Evolutionary conservation across 768 basidiomycete species (phyloP).

Genomic region (Termitomyces sp.): DNA sequence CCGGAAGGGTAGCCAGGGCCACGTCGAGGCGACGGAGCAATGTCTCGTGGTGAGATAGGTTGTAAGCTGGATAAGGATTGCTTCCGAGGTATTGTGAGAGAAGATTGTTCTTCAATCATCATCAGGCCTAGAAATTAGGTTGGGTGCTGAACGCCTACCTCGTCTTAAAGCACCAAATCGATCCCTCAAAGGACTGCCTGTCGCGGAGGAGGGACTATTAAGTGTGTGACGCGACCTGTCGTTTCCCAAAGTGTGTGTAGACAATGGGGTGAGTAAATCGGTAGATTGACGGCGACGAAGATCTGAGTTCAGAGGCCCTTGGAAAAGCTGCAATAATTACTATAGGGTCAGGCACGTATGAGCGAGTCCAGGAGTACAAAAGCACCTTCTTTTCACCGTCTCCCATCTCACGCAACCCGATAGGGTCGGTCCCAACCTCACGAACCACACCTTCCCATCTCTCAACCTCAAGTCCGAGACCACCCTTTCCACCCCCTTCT

Average conservation of each 20-base stretch:
- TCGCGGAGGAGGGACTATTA: slow-evolving; percentile 32
- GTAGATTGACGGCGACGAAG: slow-evolving; percentile 79
- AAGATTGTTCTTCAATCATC: slow-evolving; percentile 46
- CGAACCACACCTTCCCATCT: slow-evolving; percentile 86
- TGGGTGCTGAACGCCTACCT: slow-evolving; percentile 35
- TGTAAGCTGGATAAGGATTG: slow-evolving; percentile 62
- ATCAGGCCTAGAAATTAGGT: slow-evolving; percentile 13
- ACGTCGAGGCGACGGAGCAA: slow-evolving; percentile 58
- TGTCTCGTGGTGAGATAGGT: slow-evolving; percentile 53
- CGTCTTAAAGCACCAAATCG: slow-evolving; percentile 60
- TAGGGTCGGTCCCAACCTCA: slow-evolving; percentile 66
- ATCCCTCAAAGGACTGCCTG: slow-evolving; percentile 58
- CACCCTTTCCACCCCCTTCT: slow-evolving; percentile 68
- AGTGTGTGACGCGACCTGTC: slow-evolving; percentile 59
- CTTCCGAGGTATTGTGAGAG: slow-evolving; percentile 55
- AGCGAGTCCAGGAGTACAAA: slow-evolving; percentile 9
- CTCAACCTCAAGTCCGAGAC: slow-evolving; percentile 81
- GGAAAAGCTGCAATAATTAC: slow-evolving; percentile 55
- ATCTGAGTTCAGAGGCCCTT: slow-evolving; percentile 81
- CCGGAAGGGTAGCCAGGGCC: slow-evolving; percentile 52
- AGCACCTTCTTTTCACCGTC: slow-evolving; percentile 87
- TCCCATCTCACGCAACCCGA: slow-evolving; percentile 71
- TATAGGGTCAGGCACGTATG: slow-evolving; percentile 18
- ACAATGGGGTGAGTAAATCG: slow-evolving; percentile 60
- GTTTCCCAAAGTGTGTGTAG: slow-evolving; percentile 37